Evolutionary conservation across 1,284 basidiomycete genomes (phyloP).

Genomic region (Microbotryum violaceum): DNA sequence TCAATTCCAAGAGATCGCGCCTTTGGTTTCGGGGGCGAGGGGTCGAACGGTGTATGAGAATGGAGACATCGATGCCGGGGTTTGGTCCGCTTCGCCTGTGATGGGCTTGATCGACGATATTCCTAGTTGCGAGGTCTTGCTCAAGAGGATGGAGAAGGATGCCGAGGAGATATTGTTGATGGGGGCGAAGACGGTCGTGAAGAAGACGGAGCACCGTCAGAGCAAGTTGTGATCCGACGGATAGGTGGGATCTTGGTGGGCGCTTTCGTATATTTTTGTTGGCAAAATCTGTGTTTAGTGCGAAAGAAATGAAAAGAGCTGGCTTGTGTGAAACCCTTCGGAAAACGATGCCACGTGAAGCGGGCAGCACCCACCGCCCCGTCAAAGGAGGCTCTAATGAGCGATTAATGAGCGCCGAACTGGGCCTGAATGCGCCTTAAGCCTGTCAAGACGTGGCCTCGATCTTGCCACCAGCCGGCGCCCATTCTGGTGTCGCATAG

Average conservation of each 20-base stretch:
- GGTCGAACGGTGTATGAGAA: slow-evolving; percentile 72
- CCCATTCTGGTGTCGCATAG: not conserved
- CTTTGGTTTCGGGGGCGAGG: slow-evolving; percentile 61
- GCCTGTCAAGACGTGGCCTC: not conserved
- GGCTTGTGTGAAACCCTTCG: too few relatives aligned
- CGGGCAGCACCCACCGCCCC: too few relatives aligned
- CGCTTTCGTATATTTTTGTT: not conserved
- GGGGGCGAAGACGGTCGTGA: slow-evolving; percentile 16
- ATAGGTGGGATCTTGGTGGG: not conserved
- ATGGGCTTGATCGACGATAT: slow-evolving; percentile 80
- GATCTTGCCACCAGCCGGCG: not conserved
- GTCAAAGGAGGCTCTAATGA: too few relatives aligned
- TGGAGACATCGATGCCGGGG: slow-evolving; percentile 68
- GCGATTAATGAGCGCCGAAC: too few relatives aligned
- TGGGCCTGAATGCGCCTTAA: too few relatives aligned
- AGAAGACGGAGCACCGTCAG: not conserved
- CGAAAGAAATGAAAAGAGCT: too few relatives aligned
- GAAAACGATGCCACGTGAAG: too few relatives aligned
- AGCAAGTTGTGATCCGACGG: slow-evolving; percentile 19
- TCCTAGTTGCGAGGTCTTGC: slow-evolving; percentile 69
- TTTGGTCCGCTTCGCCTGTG: slow-evolving; percentile 53
- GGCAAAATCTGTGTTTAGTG: too few relatives aligned
- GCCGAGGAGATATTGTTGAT: slow-evolving; percentile 49
- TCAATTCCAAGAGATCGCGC: slow-evolving; percentile 65
- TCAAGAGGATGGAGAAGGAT: slow-evolving; percentile 65